These are phyloP conservation scores for Alnus rubra DNA, from an alignment of 306 rosid genomes.

Conservation along the genomic window DNA sequence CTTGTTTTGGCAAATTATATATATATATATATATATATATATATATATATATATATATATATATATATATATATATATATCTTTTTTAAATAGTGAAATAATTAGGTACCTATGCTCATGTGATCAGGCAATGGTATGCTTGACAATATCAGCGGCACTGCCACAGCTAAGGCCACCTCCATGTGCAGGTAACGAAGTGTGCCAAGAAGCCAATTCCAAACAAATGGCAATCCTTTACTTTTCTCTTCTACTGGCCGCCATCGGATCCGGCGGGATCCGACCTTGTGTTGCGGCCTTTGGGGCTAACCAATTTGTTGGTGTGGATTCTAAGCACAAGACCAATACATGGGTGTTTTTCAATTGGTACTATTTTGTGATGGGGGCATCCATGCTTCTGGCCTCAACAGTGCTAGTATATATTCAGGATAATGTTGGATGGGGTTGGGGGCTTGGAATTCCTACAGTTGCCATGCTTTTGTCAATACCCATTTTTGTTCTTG, in stretches of 20 bases:
- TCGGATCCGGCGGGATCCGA: constrained; percentile 96
- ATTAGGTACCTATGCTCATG: background rate
- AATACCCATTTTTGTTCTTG: constrained; percentile 51
- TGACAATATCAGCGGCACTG: constrained; percentile 73
- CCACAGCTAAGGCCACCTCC: constrained; percentile 81
- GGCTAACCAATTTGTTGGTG: constrained; percentile 81
- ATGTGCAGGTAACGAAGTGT: constrained; percentile 51
- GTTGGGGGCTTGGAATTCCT: constrained; percentile 82
- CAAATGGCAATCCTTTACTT: constrained; percentile 62
- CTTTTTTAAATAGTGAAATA: too few species aligned
- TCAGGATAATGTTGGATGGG: constrained; percentile 96
- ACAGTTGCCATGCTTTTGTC: constrained; percentile 80
- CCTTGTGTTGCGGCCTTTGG: constrained; percentile 96
- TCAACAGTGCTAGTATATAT: constrained; percentile 84
- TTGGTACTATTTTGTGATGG: constrained; percentile 93
- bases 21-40: too few species aligned
- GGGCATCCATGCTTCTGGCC: constrained; percentile 68
- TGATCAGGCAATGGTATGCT: constrained; percentile 70
- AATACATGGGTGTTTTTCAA: constrained; percentile 85
- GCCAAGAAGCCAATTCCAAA: constrained; percentile 61
- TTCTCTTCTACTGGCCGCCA: constrained; percentile 55
- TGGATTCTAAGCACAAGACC: constrained; percentile 59
- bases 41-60: too few species aligned
- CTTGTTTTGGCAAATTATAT: too few species aligned
- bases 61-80: too few species aligned